Evolutionary conservation across 495 filamentous ascomycete genomes (phyloP), one percentile per base, ranked within the genome.

Genomic region (Penicillium lividum): DNA sequence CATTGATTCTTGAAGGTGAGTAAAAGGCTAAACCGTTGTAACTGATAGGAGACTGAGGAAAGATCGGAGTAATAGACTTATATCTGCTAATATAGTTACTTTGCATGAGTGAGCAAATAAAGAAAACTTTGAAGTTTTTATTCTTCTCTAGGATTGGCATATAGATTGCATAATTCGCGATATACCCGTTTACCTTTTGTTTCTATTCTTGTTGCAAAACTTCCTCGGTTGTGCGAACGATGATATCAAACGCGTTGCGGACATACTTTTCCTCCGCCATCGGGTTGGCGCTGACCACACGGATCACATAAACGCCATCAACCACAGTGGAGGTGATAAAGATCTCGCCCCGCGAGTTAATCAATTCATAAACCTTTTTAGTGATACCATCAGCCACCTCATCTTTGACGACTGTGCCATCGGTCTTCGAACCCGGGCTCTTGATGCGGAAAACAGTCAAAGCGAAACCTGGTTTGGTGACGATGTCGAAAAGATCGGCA

Each of bases 251-350:
- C 4, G 91, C 89, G 59, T 81, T 80, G 52, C 79, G 73, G 8
- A 97, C 71, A 71, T 89, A 87, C 63, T 85, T 83, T 73, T 89
- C 87, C 73, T 92, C 84, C 0, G 89, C 83, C 16, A 79, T 77
- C 44, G 79, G 78, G 52, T 87, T 90, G 18, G 85, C 85, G 53
- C 87, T 89, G 9, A 96, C 85, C 28, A 98, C 83, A 0, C 94
- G 81, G 56, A 98, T 96, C 3, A 86, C 85, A 75, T 92, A 92
- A 3, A 86, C 72, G 4, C 87, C 90, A n/a, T 84, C 84, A 27
- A 96, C 77, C 15, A 91, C 80, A 1, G 84, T 89, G 56, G 87
- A 87, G 1, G 94, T 96, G 22, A 97, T 77, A 73, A 91, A 97
- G 43, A 97, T 87, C 73, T 91, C 84, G 0, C 91, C 90, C 1